Evolutionary conservation across 2,329 filamentous ascomycete genomes (phyloP).

Genomic region (Dactylellina leptospora): DNA sequence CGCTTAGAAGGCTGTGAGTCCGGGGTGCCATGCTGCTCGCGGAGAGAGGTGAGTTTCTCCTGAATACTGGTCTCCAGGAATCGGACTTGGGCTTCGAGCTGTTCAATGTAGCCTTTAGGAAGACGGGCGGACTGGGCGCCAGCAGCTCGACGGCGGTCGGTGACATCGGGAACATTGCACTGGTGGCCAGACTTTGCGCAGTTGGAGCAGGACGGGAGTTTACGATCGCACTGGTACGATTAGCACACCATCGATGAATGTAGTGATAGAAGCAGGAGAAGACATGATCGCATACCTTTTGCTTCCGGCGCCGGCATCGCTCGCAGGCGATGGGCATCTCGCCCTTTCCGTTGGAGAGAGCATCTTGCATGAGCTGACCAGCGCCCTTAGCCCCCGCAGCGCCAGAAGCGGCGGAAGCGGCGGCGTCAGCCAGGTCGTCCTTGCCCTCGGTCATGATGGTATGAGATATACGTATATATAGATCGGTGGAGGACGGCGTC

Average conservation of each 20-base stretch:
- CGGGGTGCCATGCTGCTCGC: slow-evolving; percentile 43
- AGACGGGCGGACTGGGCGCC: slow-evolving; percentile 49
- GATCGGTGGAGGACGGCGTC: background rate
- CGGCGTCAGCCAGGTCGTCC: slow-evolving; percentile 7
- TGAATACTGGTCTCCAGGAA: slow-evolving; percentile 53
- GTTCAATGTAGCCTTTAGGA: slow-evolving; percentile 52
- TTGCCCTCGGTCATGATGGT: slow-evolving; percentile 42
- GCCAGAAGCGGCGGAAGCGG: background rate
- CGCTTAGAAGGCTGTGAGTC: slow-evolving; percentile 44
- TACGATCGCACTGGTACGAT: slow-evolving; percentile 46
- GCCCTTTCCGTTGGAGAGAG: slow-evolving; percentile 50
- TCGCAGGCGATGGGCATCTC: slow-evolving; percentile 54
- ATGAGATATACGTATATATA: slow-evolving; percentile 18
- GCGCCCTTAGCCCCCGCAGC: slow-evolving; percentile 29
- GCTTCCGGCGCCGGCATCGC: slow-evolving; percentile 50
- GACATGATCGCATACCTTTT: slow-evolving; percentile 26
- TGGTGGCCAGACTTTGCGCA: slow-evolving; percentile 53
- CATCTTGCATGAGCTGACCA: slow-evolving; percentile 52
- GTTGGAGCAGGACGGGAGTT: slow-evolving; percentile 52
- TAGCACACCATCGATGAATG: background rate
- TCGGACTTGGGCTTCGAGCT: slow-evolving; percentile 50
- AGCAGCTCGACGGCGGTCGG: slow-evolving; percentile 46
- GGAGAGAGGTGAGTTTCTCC: slow-evolving; percentile 48
- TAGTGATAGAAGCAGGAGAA: background rate
- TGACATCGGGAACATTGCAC: slow-evolving; percentile 52